Base-by-base conservation (phyloP, 768 basidiomycete genomes). In the Cystoderma amianthinum region DNA sequence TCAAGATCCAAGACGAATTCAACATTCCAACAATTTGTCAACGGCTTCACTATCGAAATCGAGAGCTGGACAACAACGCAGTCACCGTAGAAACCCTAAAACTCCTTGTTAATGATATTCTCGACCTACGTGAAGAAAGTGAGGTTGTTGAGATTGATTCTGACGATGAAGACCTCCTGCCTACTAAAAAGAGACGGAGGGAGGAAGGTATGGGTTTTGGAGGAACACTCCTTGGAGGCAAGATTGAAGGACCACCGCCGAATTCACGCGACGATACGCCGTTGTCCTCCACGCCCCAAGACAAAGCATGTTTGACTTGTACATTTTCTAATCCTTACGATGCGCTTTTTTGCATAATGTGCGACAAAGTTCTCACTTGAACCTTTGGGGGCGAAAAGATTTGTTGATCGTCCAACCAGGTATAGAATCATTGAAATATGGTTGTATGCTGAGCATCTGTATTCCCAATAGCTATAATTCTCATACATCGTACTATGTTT, bases 1-100 rank as follows among this genome's bases (percentile, higher is more conserved):
- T 39, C 19, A 49, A 89, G 87, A 53, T 88, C 32, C 77, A 82
- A 35, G 71, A 76, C 20, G 67, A 72, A 33, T 62, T 82, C 39
- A 67, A 66, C 28, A 80, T 90, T 43, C 82, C 88, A 24, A 82
- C 82, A 7, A 85, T 90, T 42, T 82, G 74, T 45, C 89, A 91
- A 54, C 72, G 80, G 37, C 59, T 92, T 18, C 84, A 76, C 52
- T 71, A 79, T 53, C 64, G 70, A 28, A 75, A 70, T 1, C 58
- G 62, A 25, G 88, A 89, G 59, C 68, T 92, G 1, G 63, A 72
- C 2, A 81, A 86, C 56, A 86, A 76, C 52, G 44, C 67, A 18
- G 72, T 64, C 4, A 77, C 78, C 0, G 63, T 85, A 21, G 77
- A 69, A 19, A 68, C 77, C 22, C 62, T 85, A 12, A 58, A 69